Base-by-base conservation (phyloP, 495 filamentous ascomycete genomes). In the Xylaria nigripes region DNA sequence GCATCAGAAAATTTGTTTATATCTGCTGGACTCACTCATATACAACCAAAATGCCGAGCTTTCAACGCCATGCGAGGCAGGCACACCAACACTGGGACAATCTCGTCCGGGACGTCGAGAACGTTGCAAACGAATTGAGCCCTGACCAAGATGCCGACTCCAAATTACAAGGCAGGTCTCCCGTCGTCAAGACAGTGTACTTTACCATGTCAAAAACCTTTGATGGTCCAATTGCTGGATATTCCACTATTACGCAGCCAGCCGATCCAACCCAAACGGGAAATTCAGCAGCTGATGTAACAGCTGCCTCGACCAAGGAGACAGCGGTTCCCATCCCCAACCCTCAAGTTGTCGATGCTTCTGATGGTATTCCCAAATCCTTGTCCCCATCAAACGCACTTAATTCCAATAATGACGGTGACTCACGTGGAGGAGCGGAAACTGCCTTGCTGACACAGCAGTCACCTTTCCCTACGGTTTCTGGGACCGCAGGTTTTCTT, bases 181-280 rank as follows among this genome's bases (percentile, higher is more conserved):
- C 65, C 1, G 60, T 77, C 48, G 68, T 72, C 3, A 68, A 70
- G 16, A 72, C 77, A 30, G 76, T 84, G 12, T 81, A 81, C 62
- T 64, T 77, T 48, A 85, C 83, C 9, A 70, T 78, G 41, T 50
- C 70, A 6, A 61, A 72, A 27, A 83, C 80, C 19, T 85, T 83
- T 46, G 66, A 71, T 29, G 82, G 81, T 13, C 70, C 75, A 1
- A 66, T 82, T 42, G 81, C 65, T 42, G 81, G 81, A 38, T 83
- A 77, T 54, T 67, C 72, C 42, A 84, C 82, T 7, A 36, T 72
- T 40, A 45, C 45, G 9, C 36, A 49, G 2, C 53, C 45, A 61
- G 62, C 45, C 46, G 53, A 62, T 27, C 50, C 44, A 24, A 55
- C 61, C 58, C 54, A 46, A 29, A 57, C 19, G 46, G 48, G 19